A percentile compares a stretch with the other conserved stretches of the same genome.
phyloP scores from a whole-genome alignment of 305 asterid genomes.

The Fraxinus angustifolia region DNA sequence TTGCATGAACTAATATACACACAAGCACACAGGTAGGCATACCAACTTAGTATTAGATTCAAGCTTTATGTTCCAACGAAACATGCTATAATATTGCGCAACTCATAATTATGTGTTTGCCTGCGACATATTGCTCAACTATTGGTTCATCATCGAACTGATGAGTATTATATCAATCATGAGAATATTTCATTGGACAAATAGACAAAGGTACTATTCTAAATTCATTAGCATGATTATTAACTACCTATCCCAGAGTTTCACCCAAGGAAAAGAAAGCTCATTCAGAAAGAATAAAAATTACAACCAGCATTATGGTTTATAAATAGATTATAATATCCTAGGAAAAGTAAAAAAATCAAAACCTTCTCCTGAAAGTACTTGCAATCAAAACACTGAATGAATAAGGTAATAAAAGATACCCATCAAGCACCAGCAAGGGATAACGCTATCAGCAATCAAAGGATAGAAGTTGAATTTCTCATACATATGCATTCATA shows the following conservation, averaged over 20 bases:
- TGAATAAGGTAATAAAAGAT: background rate
- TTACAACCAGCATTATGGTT: background rate
- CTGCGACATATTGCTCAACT: background rate
- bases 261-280: background rate
- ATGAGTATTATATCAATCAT: background rate
- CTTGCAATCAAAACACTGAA: background rate
- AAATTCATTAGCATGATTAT: background rate
- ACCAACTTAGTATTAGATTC: background rate
- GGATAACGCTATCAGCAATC: background rate
- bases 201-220: constrained; percentile 8
- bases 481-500: constrained; percentile 28
- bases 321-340: background rate
- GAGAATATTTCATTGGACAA: background rate
- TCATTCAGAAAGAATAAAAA: background rate
- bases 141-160: constrained; percentile 14
- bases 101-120: background rate
- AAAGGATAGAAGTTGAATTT: constrained; percentile 2
- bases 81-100: background rate
- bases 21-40: background rate
- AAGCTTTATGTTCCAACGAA: background rate
- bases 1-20: background rate
- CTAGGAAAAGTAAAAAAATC: background rate
- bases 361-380: background rate
- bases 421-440: background rate
- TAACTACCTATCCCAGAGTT: constrained; percentile 1